phyloP scores from a whole-genome alignment of 257 asterid species.

The Przewalskia tangutica region DNA sequence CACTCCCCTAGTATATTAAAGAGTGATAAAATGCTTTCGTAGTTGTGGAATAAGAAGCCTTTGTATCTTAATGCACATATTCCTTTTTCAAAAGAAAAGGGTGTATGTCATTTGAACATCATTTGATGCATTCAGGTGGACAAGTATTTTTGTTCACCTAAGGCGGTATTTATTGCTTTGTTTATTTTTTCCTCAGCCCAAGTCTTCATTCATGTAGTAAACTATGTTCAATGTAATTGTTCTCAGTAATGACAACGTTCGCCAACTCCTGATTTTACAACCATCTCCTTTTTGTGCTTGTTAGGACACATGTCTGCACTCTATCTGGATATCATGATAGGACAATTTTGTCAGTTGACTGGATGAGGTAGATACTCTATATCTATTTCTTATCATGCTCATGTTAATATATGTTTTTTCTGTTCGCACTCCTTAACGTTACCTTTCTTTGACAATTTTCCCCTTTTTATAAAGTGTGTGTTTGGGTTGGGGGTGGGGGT shows the following conservation, averaged over 20 bases:
- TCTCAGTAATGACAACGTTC: not conserved
- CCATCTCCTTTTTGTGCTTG: slow-evolving; percentile 13
- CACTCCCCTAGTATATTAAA: not conserved
- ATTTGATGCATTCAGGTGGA: not conserved
- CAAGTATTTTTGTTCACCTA: not conserved
- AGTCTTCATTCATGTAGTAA: not conserved
- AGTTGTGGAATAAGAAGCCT: no score
- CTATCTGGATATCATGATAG: slow-evolving; percentile 93
- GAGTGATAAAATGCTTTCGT: no score
- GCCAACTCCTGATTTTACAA: slow-evolving; percentile 1
- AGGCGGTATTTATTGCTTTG: not conserved
- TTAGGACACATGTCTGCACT: slow-evolving; percentile 70
- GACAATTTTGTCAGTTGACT: slow-evolving; percentile 76
- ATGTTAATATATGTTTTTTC: not conserved
- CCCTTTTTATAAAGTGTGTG: not conserved
- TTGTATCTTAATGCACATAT: no score
- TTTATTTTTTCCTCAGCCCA: not conserved
- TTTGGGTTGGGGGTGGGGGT: not conserved
- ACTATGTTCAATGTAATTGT: not conserved
- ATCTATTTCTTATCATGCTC: slow-evolving; percentile 1
- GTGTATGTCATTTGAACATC: not conserved
- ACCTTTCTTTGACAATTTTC: not conserved
- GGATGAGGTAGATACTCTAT: slow-evolving; percentile 63
- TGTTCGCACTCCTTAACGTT: slow-evolving; percentile 1
- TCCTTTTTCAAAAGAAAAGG: not conserved